Base-by-base conservation (phyloP, 345 rosid species). In the Bruguiera sexangula region DNA sequence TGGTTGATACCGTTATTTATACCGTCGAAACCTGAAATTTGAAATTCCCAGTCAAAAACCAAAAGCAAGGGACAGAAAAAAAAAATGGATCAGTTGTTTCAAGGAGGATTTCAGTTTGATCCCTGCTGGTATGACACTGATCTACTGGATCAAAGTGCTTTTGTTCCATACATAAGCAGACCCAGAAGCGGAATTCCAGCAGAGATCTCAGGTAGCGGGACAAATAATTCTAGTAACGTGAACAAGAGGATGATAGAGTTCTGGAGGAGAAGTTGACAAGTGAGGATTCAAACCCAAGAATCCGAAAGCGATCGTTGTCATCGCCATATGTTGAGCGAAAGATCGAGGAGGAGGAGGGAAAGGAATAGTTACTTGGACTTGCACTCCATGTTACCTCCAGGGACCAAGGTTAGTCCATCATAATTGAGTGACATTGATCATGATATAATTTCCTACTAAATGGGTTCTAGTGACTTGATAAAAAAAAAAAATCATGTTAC, bases 291-390 rank as follows among this genome's bases (percentile, higher is more conserved):
- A 34, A 52, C 59, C 32, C 66, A 36, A 24, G 83, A 75, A 16
- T 60, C 72, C n/a, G 85, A 69, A 37, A 76, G 77, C 50, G 76
- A 77, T 2, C 80, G 86, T 62, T 32, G 81, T 51, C 69, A 73
- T 64, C 77, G 71, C 8, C 96, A 85, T 68, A 84, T 75, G 89
- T 58, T 90, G 80, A 86, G 79, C 59, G 98, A 93, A 72, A 81
- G 98, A 77, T 58, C 74, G 62, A 85, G 98, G 65, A 82, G 98
- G 78, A 82, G 76, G 70, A 86, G 53, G 79, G 95, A 90, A 81
- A 87, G 76, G 79, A 70, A 75, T 15, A 79, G 80, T 53, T 93
- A 82, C 82, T 67, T 60, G 0, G 80, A 82, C 65, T 82, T 90
- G 55, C 91, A 78, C 69, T 79, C 93, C 65, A 31, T 81, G 26